Base-by-base conservation (phyloP, 495 filamentous ascomycete genomes). In the Tuber calosporum region DNA sequence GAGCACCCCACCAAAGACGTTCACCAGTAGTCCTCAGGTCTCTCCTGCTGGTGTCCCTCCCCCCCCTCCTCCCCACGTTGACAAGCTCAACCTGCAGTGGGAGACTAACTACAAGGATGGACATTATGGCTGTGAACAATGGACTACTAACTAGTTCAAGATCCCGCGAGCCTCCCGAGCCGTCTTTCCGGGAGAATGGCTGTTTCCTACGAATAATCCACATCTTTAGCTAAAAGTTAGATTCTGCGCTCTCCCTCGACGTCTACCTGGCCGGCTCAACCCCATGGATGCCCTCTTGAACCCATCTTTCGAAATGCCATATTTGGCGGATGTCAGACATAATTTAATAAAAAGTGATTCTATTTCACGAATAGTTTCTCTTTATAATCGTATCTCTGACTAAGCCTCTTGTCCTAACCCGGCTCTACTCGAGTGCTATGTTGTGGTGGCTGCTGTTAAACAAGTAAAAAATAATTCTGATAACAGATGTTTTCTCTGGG, bases 21-120 rank as follows among this genome's bases (percentile, higher is more conserved):
- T 62, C 13, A 17, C 53, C 26, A 62, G 34, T 19, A 62, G 2
- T 15, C 26, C 53, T 62, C 53, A 62, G 15, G 11, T 34, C 26
- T 6, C 53, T 62, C 11, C 53, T 3, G 13, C 53, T 62, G 5
- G 53, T 15, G 26, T 19, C 42, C 42, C 53, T 3, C 53, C 53
- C 1, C 36, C 72, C 4, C 34, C 73, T 30, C 74, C 72, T 17
- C 34, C 42, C 9, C 75, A 70, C 13, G 77, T 68, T 34, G 75
- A 78, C 38, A 73, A 75, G 43, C 68, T 78, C 43, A 67, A 77
- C 38, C 26, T 78, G 39, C 75, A 73, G 40, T 78, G 76, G 76
- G 76, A 78, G 34, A 71, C 75, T 5, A 69, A 74, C 43, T 77
- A 74, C 73, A 66, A 48, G n/a, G 70, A 73, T 9, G 36, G 5